Evolutionary conservation across 2,329 filamentous ascomycete genomes (phyloP).

Genomic region (Albifimbria verrucaria): DNA sequence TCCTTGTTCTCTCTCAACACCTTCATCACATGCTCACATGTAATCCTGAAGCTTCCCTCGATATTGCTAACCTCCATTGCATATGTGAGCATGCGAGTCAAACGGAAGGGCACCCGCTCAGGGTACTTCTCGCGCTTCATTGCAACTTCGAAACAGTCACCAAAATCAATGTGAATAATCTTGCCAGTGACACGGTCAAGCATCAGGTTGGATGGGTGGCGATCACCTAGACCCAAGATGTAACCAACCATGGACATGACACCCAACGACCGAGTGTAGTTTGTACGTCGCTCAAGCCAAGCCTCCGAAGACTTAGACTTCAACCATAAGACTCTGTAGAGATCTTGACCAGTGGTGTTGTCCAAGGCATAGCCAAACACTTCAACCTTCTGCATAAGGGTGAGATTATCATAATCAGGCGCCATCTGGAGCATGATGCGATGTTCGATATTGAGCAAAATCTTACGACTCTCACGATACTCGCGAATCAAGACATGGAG

Average conservation of each 20-base stretch:
- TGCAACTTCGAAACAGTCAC: conserved; percentile 98
- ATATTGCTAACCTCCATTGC: conserved; percentile 99
- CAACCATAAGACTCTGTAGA: conserved; percentile 96
- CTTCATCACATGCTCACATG: conserved; percentile 97
- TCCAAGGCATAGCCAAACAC: conserved; percentile 99
- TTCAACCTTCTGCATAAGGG: conserved; percentile 99
- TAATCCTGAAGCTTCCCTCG: conserved; percentile 96
- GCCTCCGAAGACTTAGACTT: conserved; percentile 98
- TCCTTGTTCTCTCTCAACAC: conserved; percentile 97
- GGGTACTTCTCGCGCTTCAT: conserved; percentile 99
- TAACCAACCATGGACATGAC: conserved; percentile 99
- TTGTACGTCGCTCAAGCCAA: conserved; percentile 97
- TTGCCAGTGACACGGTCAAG: conserved; percentile 94
- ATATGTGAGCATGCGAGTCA: conserved; percentile 98
- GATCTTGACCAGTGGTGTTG: conserved; percentile 97
- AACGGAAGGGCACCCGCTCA: conserved; percentile 92
- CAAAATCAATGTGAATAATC: conserved; percentile 98
- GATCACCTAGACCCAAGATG: conserved; percentile 92
- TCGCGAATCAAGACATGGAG: conserved; percentile 95
- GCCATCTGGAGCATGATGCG: conserved; percentile 99
- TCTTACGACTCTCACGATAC: conserved; percentile 95
- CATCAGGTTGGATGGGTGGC: conserved; percentile 97
- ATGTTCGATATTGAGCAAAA: conserved; percentile 97
- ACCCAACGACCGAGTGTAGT: conserved; percentile 93
- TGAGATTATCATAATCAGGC: conserved; percentile 96